Base-by-base conservation (phyloP, 2,329 filamentous ascomycete species). In the Alternaria metachromatica region DNA sequence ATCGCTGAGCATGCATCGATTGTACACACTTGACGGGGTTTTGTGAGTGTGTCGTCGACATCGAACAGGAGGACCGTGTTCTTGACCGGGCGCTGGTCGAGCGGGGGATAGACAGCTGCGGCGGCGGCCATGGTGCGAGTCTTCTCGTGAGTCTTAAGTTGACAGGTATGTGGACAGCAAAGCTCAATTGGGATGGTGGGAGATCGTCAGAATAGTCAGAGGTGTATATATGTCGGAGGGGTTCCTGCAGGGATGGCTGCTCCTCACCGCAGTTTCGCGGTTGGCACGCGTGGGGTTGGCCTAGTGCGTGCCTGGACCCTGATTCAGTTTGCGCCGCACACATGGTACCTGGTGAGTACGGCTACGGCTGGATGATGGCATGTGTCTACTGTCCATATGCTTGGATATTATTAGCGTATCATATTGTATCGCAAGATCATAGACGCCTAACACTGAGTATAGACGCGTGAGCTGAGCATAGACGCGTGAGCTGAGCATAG, bases 11-110 rank as follows among this genome's bases (percentile, higher is more conserved):
- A 33, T 13, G 6, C 44, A 44, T 26, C 13, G 10, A 28, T 13
- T 15, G n/a, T 23, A 64, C 70, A 45, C 72, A 96, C 92, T 74
- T 87, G 86, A 70, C 96, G 89, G 49, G 96, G 90, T 45, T 89
- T 91, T 15, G 94, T 96, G 72, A 99, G 88, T 28, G 96, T 97
- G 77, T 89, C 92, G 80, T 99, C 96, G 64, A 99, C 96, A 82
- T 99, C 96, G 82, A 99, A 99, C 68, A 99, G 90, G 77, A 89
- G 90, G 82, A 99, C 92, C 69, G 95, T 98, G 86, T 96, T 93
- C 84, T 94, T 93, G 81, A 97, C 84, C 46, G 93, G 92, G 72
- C 96, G 93, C 75, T 95, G 86, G 80, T 90, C 87, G 70, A 98
- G 88, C 67, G 93, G 88, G 60, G 94, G 91, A 82, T 90, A 92